Conservation (phyloP, 176 grass and related monocot genomes). For the Poa pratensis region DNA sequence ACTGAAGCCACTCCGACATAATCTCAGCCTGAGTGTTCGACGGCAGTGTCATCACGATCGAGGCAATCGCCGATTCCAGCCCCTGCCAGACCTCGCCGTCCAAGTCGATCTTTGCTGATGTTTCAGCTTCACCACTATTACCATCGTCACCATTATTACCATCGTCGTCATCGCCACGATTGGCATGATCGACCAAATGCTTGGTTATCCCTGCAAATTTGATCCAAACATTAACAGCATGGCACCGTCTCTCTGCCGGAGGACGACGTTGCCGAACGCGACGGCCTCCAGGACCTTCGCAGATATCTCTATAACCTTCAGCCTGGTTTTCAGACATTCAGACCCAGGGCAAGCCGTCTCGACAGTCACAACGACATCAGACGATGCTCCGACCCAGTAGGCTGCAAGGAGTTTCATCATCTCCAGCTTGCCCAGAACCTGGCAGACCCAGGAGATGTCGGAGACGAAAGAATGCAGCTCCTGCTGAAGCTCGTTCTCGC, state of each 20-base stretch:
- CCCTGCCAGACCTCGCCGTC: constrained; percentile 74
- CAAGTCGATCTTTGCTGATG: constrained; percentile 32
- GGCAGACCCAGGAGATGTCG: constrained; percentile 79
- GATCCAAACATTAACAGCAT: constrained; percentile 73
- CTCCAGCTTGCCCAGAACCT: constrained; percentile 82
- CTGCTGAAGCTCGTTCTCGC: background rate
- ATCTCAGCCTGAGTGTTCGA: constrained; percentile 72
- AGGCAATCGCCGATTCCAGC: constrained; percentile 68
- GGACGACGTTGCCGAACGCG: constrained; percentile 68
- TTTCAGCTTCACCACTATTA: background rate
- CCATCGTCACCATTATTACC: background rate
- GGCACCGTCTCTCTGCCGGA: constrained; percentile 46
- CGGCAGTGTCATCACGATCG: constrained; percentile 69
- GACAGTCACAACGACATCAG: constrained; percentile 39
- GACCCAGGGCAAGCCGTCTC: background rate
- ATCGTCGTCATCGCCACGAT: background rate
- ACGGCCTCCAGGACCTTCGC: constrained; percentile 70
- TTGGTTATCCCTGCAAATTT: constrained; percentile 52
- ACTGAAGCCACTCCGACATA: constrained; percentile 72
- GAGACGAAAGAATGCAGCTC: constrained; percentile 53
- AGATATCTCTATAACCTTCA: constrained; percentile 78
- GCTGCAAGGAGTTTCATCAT: constrained; percentile 78
- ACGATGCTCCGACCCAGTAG: constrained; percentile 65
- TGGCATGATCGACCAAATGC: constrained; percentile 35
- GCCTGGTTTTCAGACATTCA: constrained; percentile 45